Evolutionary conservation across 176 grass and related monocot genomes (phyloP).

Genomic region (Avena sativa): DNA sequence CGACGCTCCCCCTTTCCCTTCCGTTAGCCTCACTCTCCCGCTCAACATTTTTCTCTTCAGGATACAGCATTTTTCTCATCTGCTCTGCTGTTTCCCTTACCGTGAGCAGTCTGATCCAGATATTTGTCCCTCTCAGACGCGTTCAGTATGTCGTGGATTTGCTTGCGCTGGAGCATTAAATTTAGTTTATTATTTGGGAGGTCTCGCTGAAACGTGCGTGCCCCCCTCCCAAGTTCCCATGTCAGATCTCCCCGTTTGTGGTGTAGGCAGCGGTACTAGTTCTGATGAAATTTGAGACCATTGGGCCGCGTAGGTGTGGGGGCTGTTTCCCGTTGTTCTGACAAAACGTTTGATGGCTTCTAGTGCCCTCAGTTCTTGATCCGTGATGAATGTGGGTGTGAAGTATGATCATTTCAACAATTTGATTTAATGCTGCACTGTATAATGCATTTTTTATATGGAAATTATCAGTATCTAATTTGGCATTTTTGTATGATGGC

Average conservation of each 20-base stretch:
- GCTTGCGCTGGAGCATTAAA: neutral
- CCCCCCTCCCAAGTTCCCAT: neutral
- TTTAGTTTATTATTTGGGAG: neutral
- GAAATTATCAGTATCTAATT: constrained; percentile 19
- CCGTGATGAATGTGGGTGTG: neutral
- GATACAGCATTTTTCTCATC: neutral
- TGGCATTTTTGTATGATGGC: constrained; percentile 11
- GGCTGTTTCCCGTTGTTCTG: neutral
- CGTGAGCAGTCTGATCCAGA: neutral
- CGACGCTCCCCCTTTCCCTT: neutral
- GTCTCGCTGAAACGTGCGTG: neutral
- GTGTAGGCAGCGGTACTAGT: neutral
- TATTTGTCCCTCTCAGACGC: neutral
- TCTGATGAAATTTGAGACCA: neutral
- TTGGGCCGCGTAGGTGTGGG: neutral
- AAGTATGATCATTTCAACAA: neutral
- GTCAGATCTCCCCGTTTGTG: neutral
- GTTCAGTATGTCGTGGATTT: neutral
- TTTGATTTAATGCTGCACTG: neutral
- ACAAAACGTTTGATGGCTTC: neutral
- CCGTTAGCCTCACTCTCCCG: neutral
- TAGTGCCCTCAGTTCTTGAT: neutral
- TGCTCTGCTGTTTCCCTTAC: neutral
- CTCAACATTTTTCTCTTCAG: neutral
- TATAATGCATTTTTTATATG: constrained; percentile 13